Evolutionary conservation across 139 green algal genomes (phyloP).

Genomic region (Coelastrella sp.): DNA sequence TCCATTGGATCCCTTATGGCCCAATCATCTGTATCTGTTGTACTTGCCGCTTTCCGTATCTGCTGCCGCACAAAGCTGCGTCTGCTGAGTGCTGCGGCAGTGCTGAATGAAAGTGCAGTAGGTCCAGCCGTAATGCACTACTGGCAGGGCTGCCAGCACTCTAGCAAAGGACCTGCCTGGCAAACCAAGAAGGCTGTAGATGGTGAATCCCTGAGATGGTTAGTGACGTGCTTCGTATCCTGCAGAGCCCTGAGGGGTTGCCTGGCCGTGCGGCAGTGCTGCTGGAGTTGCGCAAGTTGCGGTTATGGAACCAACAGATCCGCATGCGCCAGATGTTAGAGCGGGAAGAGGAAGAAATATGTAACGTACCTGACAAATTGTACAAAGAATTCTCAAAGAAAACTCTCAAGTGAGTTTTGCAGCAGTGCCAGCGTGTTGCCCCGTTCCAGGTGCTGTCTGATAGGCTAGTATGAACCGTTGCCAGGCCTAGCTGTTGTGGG

Average conservation of each 20-base stretch:
- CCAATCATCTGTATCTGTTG: no score
- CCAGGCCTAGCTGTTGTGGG: no score
- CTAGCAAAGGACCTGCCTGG: slow-evolving; percentile 23
- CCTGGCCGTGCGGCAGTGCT: slow-evolving; percentile 56
- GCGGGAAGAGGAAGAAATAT: slow-evolving; percentile 75
- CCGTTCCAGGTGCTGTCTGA: no score
- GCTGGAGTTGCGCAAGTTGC: slow-evolving; percentile 66
- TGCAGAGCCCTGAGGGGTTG: slow-evolving; percentile 8
- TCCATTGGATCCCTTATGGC: no score
- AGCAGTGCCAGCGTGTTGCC: no score
- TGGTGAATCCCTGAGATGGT: neutral
- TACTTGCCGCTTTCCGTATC: no score
- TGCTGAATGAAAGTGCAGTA: no score
- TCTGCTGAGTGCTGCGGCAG: no score
- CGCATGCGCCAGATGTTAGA: slow-evolving; percentile 56
- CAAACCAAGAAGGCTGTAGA: neutral
- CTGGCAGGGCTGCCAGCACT: no score
- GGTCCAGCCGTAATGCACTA: no score
- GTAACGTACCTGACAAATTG: slow-evolving; percentile 75
- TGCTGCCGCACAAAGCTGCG: no score
- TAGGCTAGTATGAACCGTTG: no score
- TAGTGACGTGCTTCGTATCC: neutral
- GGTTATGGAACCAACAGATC: slow-evolving; percentile 42
- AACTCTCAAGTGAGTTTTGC: slow-evolving; percentile 37
- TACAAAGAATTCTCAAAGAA: slow-evolving; percentile 79